Conservation (phyloP, 208 protist species). For the Trypanosoma grayi region DNA sequence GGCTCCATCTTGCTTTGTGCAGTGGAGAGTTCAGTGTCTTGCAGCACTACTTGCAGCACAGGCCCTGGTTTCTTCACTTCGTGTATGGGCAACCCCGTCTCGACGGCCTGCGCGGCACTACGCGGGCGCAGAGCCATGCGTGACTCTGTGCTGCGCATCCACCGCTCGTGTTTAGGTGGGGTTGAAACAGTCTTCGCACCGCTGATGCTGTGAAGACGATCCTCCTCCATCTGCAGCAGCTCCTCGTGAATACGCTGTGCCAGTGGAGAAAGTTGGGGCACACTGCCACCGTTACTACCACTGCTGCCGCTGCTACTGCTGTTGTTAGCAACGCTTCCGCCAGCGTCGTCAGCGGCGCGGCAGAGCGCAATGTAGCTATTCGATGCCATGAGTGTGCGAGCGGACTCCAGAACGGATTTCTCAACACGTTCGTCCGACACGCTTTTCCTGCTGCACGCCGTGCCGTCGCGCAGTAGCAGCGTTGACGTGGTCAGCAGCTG, state of each 20-base stretch:
- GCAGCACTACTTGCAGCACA: neutral
- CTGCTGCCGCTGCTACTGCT: neutral
- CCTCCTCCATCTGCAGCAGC: slow-evolving; percentile 8
- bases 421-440: neutral
- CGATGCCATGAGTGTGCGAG: slow-evolving; percentile 15
- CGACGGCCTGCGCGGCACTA: neutral
- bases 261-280: slow-evolving; percentile 9
- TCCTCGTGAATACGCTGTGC: slow-evolving; percentile 22
- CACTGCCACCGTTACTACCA: neutral
- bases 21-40: neutral
- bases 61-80: no score
- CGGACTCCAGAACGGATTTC: slow-evolving; percentile 1
- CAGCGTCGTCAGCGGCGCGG: neutral
- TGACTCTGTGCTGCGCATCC: slow-evolving; percentile 13
- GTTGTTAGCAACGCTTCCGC: neutral
- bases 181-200: neutral
- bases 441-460: neutral
- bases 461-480: neutral
- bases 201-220: slow-evolving; percentile 8
- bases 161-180: slow-evolving; percentile 9
- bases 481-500: slow-evolving; percentile 13
- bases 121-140: slow-evolving; percentile 32
- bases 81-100: no score
- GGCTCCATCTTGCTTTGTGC: neutral
- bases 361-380: slow-evolving; percentile 19